Evolutionary conservation across 495 filamentous ascomycete genomes (phyloP).

Genomic region (Rhypophila decipiens): DNA sequence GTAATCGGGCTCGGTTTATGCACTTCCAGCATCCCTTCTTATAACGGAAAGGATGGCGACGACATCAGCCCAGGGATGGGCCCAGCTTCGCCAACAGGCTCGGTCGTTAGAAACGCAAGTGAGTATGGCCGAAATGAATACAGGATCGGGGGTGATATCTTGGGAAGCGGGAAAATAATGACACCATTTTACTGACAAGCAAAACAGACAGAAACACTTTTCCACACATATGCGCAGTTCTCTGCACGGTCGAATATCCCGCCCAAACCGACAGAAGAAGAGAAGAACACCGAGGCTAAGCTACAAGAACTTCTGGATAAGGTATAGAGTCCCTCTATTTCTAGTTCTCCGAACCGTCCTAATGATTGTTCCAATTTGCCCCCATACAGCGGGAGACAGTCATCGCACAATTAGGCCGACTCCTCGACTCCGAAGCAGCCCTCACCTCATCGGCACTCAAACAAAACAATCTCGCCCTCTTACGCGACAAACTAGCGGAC

Average conservation of each 20-base stretch:
- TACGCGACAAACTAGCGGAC: constrained; percentile 82
- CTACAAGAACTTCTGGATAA: constrained; percentile 79
- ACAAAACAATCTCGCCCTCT: constrained; percentile 86
- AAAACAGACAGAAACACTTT: constrained; percentile 77
- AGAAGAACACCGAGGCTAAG: constrained; percentile 69
- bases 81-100: constrained; percentile 90
- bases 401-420: constrained; percentile 74
- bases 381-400: constrained; percentile 65
- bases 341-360: background rate
- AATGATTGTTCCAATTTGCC: no score
- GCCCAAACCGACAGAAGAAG: constrained; percentile 77
- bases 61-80: constrained; percentile 76
- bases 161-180: background rate
- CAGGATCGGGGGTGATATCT: no score
- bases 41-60: constrained; percentile 56
- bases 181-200: background rate
- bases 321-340: constrained; percentile 30
- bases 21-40: background rate
- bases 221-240: constrained; percentile 94
- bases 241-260: constrained; percentile 75
- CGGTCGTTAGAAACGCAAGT: constrained; percentile 89
- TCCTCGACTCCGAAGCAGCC: constrained; percentile 90
- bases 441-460: constrained; percentile 86
- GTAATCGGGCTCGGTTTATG: background rate
- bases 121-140: constrained; percentile 17